These are phyloP conservation scores for Aspergillus melleus DNA, from an alignment of 2,329 filamentous ascomycete species.

Conservation along the genomic window DNA sequence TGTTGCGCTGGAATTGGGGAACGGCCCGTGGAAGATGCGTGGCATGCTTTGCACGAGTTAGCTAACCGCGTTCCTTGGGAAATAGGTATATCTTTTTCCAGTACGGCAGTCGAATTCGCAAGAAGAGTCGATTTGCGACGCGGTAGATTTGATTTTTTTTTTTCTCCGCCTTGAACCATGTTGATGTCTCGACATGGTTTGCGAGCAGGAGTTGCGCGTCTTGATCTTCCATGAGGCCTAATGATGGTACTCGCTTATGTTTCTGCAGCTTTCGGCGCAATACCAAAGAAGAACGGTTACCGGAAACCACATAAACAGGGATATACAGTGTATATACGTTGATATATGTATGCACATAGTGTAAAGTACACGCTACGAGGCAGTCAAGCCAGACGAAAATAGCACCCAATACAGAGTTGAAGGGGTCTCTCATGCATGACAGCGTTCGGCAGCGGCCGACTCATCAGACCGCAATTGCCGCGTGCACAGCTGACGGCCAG, in stretches of 20 bases:
- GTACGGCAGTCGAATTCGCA: conserved; percentile 43
- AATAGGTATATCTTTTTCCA: conserved; percentile 46
- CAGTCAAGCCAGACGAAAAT: neutral
- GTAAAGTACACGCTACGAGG: neutral
- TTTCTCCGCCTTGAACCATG: neutral
- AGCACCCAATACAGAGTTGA: neutral
- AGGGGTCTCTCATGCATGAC: too few relatives aligned
- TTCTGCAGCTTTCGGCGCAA: neutral
- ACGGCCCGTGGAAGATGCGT: neutral
- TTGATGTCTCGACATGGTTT: neutral
- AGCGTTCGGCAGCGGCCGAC: too few relatives aligned
- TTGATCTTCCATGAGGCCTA: too few relatives aligned
- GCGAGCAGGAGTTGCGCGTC: too few relatives aligned
- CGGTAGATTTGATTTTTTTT: conserved; percentile 13
- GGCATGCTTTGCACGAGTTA: conserved; percentile 3
- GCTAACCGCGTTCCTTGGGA: conserved; percentile 4
- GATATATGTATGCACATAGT: neutral
- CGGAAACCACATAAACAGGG: neutral
- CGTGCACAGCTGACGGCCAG: neutral
- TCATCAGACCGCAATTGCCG: neutral
- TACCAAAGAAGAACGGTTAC: neutral
- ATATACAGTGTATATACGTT: neutral
- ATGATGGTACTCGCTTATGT: neutral
- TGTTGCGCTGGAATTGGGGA: neutral
- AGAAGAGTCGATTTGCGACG: conserved; percentile 42